These are phyloP conservation scores for Neurospora crassa DNA, from an alignment of 2,329 filamentous ascomycete genomes.

Conservation along the genomic window DNA sequence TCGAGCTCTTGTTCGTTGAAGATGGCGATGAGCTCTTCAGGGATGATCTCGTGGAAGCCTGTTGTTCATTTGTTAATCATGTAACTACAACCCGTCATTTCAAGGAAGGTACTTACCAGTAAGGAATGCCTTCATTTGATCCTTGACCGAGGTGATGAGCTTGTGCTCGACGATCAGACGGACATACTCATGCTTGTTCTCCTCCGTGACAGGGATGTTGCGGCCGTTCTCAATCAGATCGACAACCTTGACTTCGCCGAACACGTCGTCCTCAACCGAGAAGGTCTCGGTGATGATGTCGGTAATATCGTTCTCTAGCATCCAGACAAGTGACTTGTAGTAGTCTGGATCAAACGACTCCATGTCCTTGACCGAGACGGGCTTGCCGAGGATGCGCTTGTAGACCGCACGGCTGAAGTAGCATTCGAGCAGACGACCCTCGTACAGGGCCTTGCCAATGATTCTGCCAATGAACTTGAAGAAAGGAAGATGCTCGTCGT, in stretches of 20 bases:
- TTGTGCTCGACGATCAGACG: slow-evolving; percentile 90
- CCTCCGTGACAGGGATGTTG: slow-evolving; percentile 88
- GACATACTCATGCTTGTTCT: slow-evolving; percentile 98
- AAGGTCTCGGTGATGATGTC: slow-evolving; percentile 97
- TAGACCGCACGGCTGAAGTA: slow-evolving; percentile 99
- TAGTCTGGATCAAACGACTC: slow-evolving; percentile 97
- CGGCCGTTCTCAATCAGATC: slow-evolving; percentile 82
- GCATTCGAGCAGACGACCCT: slow-evolving; percentile 90
- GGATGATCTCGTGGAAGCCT: slow-evolving; percentile 98
- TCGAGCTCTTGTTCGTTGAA: slow-evolving; percentile 99
- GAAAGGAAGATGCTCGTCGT: slow-evolving; percentile 91
- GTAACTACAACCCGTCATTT: background rate
- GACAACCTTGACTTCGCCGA: slow-evolving; percentile 78
- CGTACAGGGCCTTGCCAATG: slow-evolving; percentile 96
- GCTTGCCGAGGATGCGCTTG: slow-evolving; percentile 90
- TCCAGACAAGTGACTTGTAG: slow-evolving; percentile 98
- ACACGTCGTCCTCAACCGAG: slow-evolving; percentile 86
- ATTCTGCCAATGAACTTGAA: slow-evolving; percentile 99
- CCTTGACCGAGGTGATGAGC: slow-evolving; percentile 81
- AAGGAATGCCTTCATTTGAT: slow-evolving; percentile 89
- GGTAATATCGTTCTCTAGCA: slow-evolving; percentile 96
- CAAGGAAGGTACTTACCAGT: slow-evolving; percentile 45
- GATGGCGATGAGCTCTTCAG: slow-evolving; percentile 85
- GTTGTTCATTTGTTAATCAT: slow-evolving; percentile 11
- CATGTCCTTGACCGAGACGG: slow-evolving; percentile 98